These are phyloP conservation scores for Termitomyces sp. DNA, from an alignment of 768 basidiomycete genomes.

Conservation along the genomic window DNA sequence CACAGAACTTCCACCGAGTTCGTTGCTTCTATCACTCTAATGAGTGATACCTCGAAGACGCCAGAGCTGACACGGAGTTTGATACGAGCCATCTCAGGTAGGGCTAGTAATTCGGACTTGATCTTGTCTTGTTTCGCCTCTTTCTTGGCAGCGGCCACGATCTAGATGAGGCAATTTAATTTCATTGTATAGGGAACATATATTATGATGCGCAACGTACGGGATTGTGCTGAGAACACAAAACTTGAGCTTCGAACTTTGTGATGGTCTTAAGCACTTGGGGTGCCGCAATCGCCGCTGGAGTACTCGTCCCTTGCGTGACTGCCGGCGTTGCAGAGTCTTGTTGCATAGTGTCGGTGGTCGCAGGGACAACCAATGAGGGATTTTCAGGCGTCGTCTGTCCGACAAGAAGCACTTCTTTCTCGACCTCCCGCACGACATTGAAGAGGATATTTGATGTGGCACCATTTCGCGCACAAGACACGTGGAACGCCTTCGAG, in stretches of 20 bases:
- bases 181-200: not conserved
- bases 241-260: conserved; percentile 67
- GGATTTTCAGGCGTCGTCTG: conserved; percentile 15
- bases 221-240: conserved; percentile 89
- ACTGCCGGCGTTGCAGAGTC: conserved; percentile 13
- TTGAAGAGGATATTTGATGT: conserved; percentile 51
- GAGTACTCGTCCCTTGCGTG: not conserved
- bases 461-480: conserved; percentile 67
- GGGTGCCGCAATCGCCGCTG: conserved; percentile 5
- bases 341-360: conserved; percentile 24
- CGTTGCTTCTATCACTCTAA: conserved; percentile 63
- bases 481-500: conserved; percentile 88
- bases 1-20: conserved; percentile 76
- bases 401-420: conserved; percentile 70
- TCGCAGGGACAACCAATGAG: not conserved
- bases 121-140: conserved; percentile 73
- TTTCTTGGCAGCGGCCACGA: conserved; percentile 67
- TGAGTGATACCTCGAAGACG: conserved; percentile 79
- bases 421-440: conserved; percentile 67
- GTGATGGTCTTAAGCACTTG: conserved; percentile 60
- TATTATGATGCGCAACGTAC: conserved; percentile 41
- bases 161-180: conserved; percentile 33
- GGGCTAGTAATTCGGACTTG: conserved; percentile 58
- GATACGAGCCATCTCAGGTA: conserved; percentile 70
- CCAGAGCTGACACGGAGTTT: conserved; percentile 82